Evolutionary conservation across 768 basidiomycete species (phyloP).

Genomic region (Pulveroboletus sp.): DNA sequence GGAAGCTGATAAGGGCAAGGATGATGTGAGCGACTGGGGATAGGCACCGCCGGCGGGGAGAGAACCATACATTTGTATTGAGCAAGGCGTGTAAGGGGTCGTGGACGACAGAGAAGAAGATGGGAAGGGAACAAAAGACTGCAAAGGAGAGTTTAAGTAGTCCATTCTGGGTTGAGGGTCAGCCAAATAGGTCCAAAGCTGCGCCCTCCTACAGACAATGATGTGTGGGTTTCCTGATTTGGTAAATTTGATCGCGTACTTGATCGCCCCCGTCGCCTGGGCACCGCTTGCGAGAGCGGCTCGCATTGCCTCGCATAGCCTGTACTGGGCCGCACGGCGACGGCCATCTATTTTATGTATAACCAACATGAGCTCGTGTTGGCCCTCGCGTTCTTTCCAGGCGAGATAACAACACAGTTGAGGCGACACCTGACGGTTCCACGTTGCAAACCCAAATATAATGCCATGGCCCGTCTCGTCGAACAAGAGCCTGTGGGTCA

Average conservation of each 20-base stretch:
- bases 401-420: background rate
- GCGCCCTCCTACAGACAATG: background rate
- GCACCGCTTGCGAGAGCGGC: background rate
- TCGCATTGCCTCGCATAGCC: no score
- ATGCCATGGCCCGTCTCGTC: no score
- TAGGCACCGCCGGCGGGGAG: background rate
- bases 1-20: conserved; percentile 1
- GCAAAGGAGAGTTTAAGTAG: conserved; percentile 28
- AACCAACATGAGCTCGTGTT: background rate
- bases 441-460: background rate
- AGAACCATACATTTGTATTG: conserved; percentile 8
- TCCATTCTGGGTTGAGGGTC: conserved; percentile 27
- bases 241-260: conserved; percentile 1
- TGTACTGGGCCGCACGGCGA: background rate
- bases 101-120: conserved; percentile 19
- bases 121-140: conserved; percentile 13
- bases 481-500: no score
- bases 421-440: background rate
- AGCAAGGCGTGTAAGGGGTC: background rate
- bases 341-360: conserved; percentile 4
- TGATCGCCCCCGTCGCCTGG: conserved; percentile 12
- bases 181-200: conserved; percentile 30
- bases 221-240: conserved; percentile 3
- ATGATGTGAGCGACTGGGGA: background rate
- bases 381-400: conserved; percentile 1